These are phyloP conservation scores for Neurospora hispaniola DNA, from an alignment of 495 filamentous ascomycete genomes.

Conservation along the genomic window DNA sequence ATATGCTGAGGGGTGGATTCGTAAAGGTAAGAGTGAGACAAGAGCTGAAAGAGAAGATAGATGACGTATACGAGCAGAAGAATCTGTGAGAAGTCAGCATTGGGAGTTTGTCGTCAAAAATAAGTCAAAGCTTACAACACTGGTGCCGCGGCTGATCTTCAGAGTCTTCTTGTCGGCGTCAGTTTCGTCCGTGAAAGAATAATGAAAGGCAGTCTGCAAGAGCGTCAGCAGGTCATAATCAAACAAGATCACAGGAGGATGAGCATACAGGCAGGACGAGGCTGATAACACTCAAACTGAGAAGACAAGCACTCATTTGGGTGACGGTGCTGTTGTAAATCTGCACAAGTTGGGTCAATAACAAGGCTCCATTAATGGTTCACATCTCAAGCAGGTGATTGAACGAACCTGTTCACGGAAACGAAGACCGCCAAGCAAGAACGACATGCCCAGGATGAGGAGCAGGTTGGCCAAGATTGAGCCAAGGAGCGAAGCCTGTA, in stretches of 20 bases:
- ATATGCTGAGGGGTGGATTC: constrained; percentile 80
- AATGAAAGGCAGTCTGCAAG: constrained; percentile 71
- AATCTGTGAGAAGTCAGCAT: constrained; percentile 34
- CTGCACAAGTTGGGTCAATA: constrained; percentile 30
- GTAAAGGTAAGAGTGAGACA: constrained; percentile 86
- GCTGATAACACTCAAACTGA: constrained; percentile 82
- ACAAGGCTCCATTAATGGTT: background rate
- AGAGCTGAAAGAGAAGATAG: constrained; percentile 84
- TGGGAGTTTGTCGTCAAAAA: background rate
- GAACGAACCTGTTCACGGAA: constrained; percentile 67
- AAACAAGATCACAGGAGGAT: background rate
- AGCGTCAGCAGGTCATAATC: background rate
- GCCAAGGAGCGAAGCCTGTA: constrained; percentile 79
- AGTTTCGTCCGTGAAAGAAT: constrained; percentile 57
- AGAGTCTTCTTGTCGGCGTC: constrained; percentile 60
- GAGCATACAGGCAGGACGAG: constrained; percentile 57
- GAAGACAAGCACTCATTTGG: constrained; percentile 87
- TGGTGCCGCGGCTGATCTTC: constrained; percentile 81
- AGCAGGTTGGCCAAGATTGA: constrained; percentile 83
- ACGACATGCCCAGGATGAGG: constrained; percentile 84
- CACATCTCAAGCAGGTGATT: background rate
- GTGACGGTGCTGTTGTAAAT: constrained; percentile 92
- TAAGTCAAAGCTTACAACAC: constrained; percentile 49
- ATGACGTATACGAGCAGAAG: constrained; percentile 74
- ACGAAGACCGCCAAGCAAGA: constrained; percentile 73